A percentile compares a stretch with the other conserved stretches of the same genome.
These are phyloP conservation scores for Elaeis oleifera DNA, from an alignment of 202 grass and related monocot genomes.

Conservation along the genomic window DNA sequence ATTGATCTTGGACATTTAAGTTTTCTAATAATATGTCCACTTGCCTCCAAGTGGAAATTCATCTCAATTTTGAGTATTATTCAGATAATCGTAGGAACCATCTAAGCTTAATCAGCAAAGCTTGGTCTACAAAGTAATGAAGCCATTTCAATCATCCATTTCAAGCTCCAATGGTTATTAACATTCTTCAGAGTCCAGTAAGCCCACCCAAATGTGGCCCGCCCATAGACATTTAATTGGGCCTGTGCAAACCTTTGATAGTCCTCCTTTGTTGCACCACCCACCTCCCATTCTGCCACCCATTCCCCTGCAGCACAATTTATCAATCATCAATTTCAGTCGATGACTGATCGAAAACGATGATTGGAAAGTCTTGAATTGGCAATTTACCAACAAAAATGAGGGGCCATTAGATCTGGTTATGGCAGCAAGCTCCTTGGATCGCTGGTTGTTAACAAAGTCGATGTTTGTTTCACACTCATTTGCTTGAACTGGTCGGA, in stretches of 20 bases:
- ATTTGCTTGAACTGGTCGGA: constrained; percentile 18
- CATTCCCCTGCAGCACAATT: constrained; percentile 34
- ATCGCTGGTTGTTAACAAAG: constrained; percentile 29
- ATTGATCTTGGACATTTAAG: too few relatives aligned
- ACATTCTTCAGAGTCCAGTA: constrained; percentile 42
- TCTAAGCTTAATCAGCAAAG: too few relatives aligned
- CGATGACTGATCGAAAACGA: not conserved
- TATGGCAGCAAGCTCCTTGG: constrained; percentile 19
- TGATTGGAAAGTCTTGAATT: not conserved
- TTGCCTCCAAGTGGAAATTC: too few relatives aligned
- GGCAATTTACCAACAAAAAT: constrained; percentile 28
- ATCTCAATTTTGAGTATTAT: too few relatives aligned
- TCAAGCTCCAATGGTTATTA: constrained; percentile 22
- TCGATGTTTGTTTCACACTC: constrained; percentile 51
- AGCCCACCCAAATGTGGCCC: constrained; percentile 46
- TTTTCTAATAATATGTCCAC: too few relatives aligned
- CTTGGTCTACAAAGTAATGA: constrained; percentile 31
- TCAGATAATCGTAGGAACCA: too few relatives aligned
- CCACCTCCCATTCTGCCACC: constrained; percentile 26
- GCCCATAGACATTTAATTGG: constrained; percentile 32
- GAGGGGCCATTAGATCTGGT: constrained; percentile 28
- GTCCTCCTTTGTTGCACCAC: constrained; percentile 14
- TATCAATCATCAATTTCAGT: not conserved
- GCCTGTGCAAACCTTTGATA: constrained; percentile 37
- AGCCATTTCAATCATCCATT: constrained; percentile 35